Percentiles rank a stretch among this genome's conserved stretches.
Evolutionary conservation across 2,329 filamentous ascomycete species (phyloP).

Genomic region (Ascosphaera aggregata): DNA sequence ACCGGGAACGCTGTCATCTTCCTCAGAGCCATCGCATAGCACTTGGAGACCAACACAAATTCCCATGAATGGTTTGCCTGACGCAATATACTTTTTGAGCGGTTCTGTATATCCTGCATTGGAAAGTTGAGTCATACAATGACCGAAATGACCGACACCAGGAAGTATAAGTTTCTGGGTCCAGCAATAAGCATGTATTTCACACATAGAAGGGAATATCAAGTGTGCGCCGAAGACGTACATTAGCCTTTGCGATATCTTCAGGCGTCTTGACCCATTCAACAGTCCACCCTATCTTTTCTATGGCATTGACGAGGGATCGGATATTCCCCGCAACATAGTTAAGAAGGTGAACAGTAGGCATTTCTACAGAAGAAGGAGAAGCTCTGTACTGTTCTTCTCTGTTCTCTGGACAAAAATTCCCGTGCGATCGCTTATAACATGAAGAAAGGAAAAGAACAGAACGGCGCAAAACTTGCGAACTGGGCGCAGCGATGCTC

Average conservation of each 20-base stretch:
- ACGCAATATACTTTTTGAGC: constrained; percentile 57
- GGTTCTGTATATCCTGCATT: constrained; percentile 65
- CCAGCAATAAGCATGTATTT: neutral
- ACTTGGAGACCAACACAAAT: constrained; percentile 92
- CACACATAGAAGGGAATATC: neutral
- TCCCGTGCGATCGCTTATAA: neutral
- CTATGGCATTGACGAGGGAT: constrained; percentile 90
- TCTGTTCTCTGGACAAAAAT: neutral
- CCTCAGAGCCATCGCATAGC: constrained; percentile 65
- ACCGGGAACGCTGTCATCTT: constrained; percentile 48
- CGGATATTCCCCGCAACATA: constrained; percentile 94
- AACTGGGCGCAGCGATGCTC: too few relatives aligned
- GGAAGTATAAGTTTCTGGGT: constrained; percentile 73
- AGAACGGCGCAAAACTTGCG: too few relatives aligned
- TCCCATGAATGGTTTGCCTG: constrained; percentile 94
- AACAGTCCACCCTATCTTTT: constrained; percentile 80
- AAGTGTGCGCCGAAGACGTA: constrained; percentile 17
- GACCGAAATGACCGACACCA: constrained; percentile 91
- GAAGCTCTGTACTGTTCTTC: too few relatives aligned
- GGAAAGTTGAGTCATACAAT: constrained; percentile 70
- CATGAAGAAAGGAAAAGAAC: too few relatives aligned
- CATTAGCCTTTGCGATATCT: constrained; percentile 67
- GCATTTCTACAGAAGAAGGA: constrained; percentile 12
- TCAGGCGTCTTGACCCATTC: constrained; percentile 76
- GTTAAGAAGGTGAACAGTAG: constrained; percentile 34